Base-by-base conservation (phyloP, 2,329 filamentous ascomycete genomes). In the Elsinoe batatas region DNA sequence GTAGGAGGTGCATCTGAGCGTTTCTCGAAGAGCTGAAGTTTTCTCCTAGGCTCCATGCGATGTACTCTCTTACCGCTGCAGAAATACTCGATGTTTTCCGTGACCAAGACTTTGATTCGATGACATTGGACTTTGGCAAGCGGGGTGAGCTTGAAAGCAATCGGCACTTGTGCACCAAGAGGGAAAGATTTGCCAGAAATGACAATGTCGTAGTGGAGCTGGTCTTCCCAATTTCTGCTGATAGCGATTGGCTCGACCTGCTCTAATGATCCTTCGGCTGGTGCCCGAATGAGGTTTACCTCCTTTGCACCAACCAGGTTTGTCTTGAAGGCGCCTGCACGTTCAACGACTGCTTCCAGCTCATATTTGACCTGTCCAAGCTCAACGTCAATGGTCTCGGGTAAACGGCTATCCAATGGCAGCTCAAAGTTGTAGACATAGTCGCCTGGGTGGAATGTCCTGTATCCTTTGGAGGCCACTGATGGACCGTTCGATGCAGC, bases 181-280 rank as follows among this genome's bases (percentile, higher is more conserved):
- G 91, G 88, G 58, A 96, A 96, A 0, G 90, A 94, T 76, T 95
- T 95, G 55, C 91, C 91, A 1, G 90, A 95, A 55, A 96, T 95
- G 67, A 95, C 85, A 62, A 96, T 95, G 64, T 96, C 91, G 71
- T 96, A 96, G 65, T 94, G 89, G 32, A 96, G 76, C 65, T 95
- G 91, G 62, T 96, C 90, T 67, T 96, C 91, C 91, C 91, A 96
- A 59, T 88, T 90, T 17, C 91, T 79, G 61, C 87, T 91, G 65
- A 96, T 95, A 10, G 90, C 91, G 64, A 96, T 95, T 2, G 91
- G 91, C 67, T 96, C 91, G 22, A 90, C 85, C 69, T 89, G 89
- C 69, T 96, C 91, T 20, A 95, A 75, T 0, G 90, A 95, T 44
- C 90, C 81, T 70, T 95, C 89, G 49, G 91, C 83, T 0, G 91